These are phyloP conservation scores for Schizopora paradoxa DNA, from an alignment of 1,284 basidiomycete species.

Conservation along the genomic window DNA sequence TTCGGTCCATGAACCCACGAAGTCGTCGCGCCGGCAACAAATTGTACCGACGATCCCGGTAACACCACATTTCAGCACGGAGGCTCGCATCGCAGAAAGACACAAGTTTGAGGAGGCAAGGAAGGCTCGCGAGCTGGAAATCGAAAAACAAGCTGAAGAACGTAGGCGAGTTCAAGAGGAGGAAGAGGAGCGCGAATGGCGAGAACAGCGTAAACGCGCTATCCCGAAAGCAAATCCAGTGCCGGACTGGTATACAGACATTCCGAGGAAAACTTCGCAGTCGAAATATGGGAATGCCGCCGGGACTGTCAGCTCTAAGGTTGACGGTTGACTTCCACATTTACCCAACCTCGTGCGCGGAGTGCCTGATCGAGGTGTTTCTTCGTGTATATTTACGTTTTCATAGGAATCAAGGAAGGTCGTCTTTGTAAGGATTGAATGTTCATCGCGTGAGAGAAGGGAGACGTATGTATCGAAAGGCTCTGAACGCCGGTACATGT, in stretches of 20 bases:
- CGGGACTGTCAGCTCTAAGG: too few relatives aligned
- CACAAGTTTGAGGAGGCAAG: constrained; percentile 56
- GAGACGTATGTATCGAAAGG: too few relatives aligned
- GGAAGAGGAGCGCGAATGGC: constrained; percentile 52
- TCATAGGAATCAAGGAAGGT: too few relatives aligned
- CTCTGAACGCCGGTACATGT: too few relatives aligned
- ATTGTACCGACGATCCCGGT: constrained; percentile 42
- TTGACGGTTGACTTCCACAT: too few relatives aligned
- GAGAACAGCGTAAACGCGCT: constrained; percentile 51
- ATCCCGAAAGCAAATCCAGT: constrained; percentile 66
- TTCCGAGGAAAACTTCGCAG: constrained; percentile 38
- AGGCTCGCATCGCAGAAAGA: constrained; percentile 51
- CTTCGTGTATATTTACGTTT: too few relatives aligned
- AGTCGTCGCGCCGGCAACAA: constrained; percentile 35
- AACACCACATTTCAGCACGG: constrained; percentile 45
- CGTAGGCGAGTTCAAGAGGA: constrained; percentile 31
- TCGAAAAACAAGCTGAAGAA: constrained; percentile 38
- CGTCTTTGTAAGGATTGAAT: too few relatives aligned
- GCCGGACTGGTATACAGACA: constrained; percentile 67
- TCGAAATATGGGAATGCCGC: too few relatives aligned
- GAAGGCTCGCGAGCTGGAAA: constrained; percentile 49
- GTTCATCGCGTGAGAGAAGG: too few relatives aligned
- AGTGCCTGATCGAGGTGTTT: too few relatives aligned
- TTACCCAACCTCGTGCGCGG: too few relatives aligned
- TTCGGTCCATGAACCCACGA: constrained; percentile 39